Conservation (phyloP, 83 land plant genomes). For the Picea mariana region DNA sequence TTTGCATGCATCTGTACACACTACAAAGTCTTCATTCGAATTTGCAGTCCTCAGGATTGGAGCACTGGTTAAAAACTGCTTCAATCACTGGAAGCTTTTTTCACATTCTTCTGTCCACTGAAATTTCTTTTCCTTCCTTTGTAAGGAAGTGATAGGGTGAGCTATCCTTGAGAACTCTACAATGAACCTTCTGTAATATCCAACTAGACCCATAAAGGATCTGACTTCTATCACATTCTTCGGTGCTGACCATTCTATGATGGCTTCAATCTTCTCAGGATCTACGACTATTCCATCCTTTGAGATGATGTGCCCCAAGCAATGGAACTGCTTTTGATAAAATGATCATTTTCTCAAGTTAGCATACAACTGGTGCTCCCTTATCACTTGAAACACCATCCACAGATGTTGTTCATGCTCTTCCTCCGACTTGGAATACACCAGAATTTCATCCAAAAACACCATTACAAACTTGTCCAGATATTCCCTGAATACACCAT, state of each 20-base stretch:
- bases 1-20: too few species aligned
- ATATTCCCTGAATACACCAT: background rate
- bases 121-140: constrained; percentile 17
- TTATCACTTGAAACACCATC: background rate
- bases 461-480: background rate
- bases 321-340: background rate
- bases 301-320: background rate
- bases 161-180: constrained; percentile 15
- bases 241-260: constrained; percentile 17
- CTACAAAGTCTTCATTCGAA: too few species aligned
- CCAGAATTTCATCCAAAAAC: constrained; percentile 10
- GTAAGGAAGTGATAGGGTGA: constrained; percentile 5
- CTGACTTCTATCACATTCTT: background rate
- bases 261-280: constrained; percentile 17
- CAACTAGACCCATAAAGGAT: constrained; percentile 3
- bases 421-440: background rate
- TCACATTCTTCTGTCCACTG: background rate
- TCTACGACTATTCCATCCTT: constrained; percentile 10
- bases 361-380: background rate
- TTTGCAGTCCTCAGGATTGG: too few species aligned
- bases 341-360: constrained; percentile 2
- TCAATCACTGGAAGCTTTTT: too few species aligned
- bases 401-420: background rate
- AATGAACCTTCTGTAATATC: constrained; percentile 24
- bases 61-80: too few species aligned